Base-by-base conservation (phyloP, 306 rosid species). In the Hippophae tibetana region DNA sequence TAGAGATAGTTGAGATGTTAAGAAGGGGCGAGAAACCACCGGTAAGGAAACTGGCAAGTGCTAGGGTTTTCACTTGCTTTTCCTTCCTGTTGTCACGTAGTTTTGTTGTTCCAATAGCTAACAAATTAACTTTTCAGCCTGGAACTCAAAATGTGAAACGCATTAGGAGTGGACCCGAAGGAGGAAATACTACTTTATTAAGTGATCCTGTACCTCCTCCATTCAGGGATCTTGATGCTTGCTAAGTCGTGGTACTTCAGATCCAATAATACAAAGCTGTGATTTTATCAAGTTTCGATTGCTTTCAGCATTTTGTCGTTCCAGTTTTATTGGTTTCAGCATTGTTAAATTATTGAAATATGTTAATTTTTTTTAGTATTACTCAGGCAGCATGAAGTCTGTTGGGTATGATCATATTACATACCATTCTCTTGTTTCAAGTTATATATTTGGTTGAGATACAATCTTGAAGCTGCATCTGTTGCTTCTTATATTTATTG, bases 221-320 rank as follows among this genome's bases (percentile, higher is more conserved):
- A 7, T 88, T 95, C 85, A 88, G 99, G 10, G 95, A 93, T 64
- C 86, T 88, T 27, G 95, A 86, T 63, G 68, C 99, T 65, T 93
- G 97, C 80, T 93, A 70, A 80, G 60, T 27, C 58, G 61, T 46
- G 56, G 41, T 47, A 66, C 55, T 72, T 76, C 80, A 8, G 42
- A 10, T 73, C 61, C 59, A 86, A 88, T 93, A 93, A 88, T 76
- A 76, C 77, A 72, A 84, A 79, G 84, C 83, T 72, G 65, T 86
- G 83, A 58, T 47, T 47, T 45, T 38, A 63, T 69, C 64, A 63
- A 61, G 80, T 81, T 78, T 84, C 84, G 13, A 10, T 7, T 47
- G 6, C 11, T 5, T 13, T 45, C 6, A 54, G 26, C 23, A 18
- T 18, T 18, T 18, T 18, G 23, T 18, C 23, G 23, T 18, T 18